Evolutionary conservation across 1,139 yeast species (phyloP).

Genomic region (Protomyces pachydermus): DNA sequence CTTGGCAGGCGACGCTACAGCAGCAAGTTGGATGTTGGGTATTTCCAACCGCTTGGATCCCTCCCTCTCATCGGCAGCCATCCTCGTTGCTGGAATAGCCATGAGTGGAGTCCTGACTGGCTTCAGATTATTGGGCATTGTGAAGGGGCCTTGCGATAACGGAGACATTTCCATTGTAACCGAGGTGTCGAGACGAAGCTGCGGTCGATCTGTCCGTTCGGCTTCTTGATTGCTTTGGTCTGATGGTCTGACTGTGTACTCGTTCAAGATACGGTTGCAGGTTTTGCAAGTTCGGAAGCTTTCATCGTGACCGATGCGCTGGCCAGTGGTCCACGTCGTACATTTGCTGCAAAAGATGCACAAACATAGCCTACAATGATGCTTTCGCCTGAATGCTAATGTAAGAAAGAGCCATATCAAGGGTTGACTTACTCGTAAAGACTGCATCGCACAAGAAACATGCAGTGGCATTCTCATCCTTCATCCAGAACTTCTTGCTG

Average conservation of each 20-base stretch:
- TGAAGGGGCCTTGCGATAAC: slow-evolving; percentile 7
- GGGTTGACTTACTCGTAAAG: slow-evolving; percentile 41
- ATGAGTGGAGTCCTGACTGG: slow-evolving; percentile 38
- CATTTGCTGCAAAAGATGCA: slow-evolving; percentile 91
- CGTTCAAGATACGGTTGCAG: slow-evolving; percentile 60
- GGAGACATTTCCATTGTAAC: not conserved
- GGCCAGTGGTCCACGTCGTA: slow-evolving; percentile 71
- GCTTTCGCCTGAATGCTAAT: slow-evolving; percentile 69
- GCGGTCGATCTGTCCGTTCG: not conserved
- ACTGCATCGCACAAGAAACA: slow-evolving; percentile 71
- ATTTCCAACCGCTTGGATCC: not conserved
- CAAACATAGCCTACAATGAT: slow-evolving; percentile 93
- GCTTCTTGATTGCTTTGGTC: not conserved
- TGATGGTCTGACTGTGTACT: slow-evolving; percentile 40
- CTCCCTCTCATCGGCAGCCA: not conserved
- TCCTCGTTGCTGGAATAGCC: slow-evolving; percentile 71
- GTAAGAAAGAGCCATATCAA: slow-evolving; percentile 35
- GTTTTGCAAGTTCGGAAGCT: slow-evolving; percentile 73
- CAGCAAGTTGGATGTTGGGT: not conserved
- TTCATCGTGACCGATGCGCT: slow-evolving; percentile 63
- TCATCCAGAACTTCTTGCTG: slow-evolving; percentile 78
- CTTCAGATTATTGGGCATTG: slow-evolving; percentile 8
- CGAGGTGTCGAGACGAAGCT: not conserved
- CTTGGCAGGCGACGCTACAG: not conserved
- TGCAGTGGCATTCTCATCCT: slow-evolving; percentile 76